Percentiles rank a stretch among this genome's conserved stretches.
Conservation (phyloP, 2,329 filamentous ascomycete species). For the Penicillium sp. region DNA sequence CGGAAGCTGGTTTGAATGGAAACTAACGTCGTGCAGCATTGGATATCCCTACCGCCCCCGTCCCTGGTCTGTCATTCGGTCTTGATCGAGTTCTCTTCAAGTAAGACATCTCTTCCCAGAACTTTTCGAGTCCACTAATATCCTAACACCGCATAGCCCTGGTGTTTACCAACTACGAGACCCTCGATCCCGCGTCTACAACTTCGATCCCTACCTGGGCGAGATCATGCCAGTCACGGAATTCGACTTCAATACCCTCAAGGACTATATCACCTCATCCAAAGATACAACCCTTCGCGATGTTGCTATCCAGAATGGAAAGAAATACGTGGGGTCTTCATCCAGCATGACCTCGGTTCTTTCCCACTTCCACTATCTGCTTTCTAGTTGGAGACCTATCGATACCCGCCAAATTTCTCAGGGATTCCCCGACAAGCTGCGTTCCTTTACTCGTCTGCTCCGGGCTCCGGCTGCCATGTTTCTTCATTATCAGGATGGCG, state of each 20-base stretch:
- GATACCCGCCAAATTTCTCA: conserved; percentile 67
- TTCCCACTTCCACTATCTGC: conserved; percentile 86
- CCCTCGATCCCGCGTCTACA: conserved; percentile 81
- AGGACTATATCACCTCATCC: conserved; percentile 87
- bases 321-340: conserved; percentile 89
- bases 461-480: conserved; percentile 78
- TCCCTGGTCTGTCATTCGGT: conserved; percentile 68
- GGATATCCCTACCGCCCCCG: conserved; percentile 49
- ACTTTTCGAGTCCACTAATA: not conserved
- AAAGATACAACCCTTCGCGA: conserved; percentile 70
- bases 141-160: conserved; percentile 45
- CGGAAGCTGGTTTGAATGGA: not conserved
- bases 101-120: conserved; percentile 33
- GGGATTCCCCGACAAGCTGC: conserved; percentile 61
- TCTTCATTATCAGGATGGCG: conserved; percentile 75
- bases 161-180: conserved; percentile 93
- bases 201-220: conserved; percentile 93
- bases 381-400: conserved; percentile 78
- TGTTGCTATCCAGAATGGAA: conserved; percentile 64
- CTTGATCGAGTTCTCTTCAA: conserved; percentile 94
- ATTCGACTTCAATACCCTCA: conserved; percentile 86
- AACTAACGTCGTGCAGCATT: conserved; percentile 30
- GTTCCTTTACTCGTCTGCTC: conserved; percentile 69
- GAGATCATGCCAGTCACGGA: conserved; percentile 90
- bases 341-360: conserved; percentile 92